Evolutionary conservation across 2,329 filamentous ascomycete genomes (phyloP).

Genomic region (Penicillium sclerotigenum): DNA sequence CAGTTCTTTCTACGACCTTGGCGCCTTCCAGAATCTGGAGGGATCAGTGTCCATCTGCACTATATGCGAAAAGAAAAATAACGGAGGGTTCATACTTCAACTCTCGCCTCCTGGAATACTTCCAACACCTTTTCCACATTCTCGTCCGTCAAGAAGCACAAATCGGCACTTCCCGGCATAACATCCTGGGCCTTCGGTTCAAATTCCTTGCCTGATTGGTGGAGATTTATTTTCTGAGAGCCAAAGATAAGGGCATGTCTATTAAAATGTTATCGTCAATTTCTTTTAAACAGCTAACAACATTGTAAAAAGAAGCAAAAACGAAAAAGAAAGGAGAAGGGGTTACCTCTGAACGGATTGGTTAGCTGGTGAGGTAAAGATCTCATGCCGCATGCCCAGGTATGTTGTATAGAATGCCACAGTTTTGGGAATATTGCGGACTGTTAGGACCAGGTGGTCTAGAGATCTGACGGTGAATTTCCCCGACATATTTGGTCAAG

Average conservation of each 20-base stretch:
- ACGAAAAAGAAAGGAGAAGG: background rate
- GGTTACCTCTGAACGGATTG: conserved; percentile 26
- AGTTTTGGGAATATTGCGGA: conserved; percentile 49
- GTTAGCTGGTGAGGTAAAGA: conserved; percentile 47
- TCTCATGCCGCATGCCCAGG: conserved; percentile 57
- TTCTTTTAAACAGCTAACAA: background rate
- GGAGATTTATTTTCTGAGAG: conserved; percentile 60
- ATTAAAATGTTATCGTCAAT: conserved; percentile 22
- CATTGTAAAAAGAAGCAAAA: background rate
- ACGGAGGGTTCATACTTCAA: conserved; percentile 35
- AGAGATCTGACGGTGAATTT: conserved; percentile 45
- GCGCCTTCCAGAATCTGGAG: conserved; percentile 47
- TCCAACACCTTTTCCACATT: conserved; percentile 49
- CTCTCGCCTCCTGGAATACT: conserved; percentile 39
- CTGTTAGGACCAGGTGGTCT: conserved; percentile 62
- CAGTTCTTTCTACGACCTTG: conserved; percentile 54
- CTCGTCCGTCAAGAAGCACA: conserved; percentile 58
- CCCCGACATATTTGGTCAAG: conserved; percentile 8
- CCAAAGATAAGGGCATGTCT: conserved; percentile 58
- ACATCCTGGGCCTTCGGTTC: conserved; percentile 57
- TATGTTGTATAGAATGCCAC: conserved; percentile 54
- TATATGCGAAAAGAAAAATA: background rate
- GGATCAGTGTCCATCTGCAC: conserved; percentile 3
- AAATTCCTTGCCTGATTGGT: conserved; percentile 57
- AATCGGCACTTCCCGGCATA: conserved; percentile 56